These are phyloP conservation scores for Solanum rostratum DNA, from an alignment of 257 asterid species.

Conservation along the genomic window DNA sequence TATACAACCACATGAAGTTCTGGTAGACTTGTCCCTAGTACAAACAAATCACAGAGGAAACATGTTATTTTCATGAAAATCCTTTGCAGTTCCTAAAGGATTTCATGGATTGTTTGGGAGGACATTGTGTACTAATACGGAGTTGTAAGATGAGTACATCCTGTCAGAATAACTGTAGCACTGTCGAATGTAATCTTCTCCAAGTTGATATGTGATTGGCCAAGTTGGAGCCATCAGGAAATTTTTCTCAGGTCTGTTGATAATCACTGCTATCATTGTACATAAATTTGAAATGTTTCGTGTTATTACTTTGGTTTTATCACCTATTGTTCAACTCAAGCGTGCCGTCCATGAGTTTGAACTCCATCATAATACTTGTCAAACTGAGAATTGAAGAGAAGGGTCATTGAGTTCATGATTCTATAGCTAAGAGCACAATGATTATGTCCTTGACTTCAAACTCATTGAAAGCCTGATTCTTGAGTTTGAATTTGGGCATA, in stretches of 20 bases:
- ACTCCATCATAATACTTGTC: no score
- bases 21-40: conserved; percentile 18
- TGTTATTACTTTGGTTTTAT: not conserved
- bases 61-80: not conserved
- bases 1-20: conserved; percentile 3
- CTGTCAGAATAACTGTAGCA: no score
- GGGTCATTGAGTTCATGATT: no score
- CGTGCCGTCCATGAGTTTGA: no score
- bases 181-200: not conserved
- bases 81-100: not conserved
- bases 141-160: no score
- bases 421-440: no score
- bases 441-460: no score
- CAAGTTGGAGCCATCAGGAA: not conserved
- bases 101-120: not conserved
- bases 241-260: not conserved
- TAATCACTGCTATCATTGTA: not conserved
- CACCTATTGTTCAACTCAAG: no score
- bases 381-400: no score
- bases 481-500: no score
- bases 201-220: not conserved
- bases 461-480: no score
- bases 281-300: not conserved
- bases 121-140: not conserved
- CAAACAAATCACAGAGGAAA: not conserved